Evolutionary conservation across 192 early-diverging fungal species (phyloP), one percentile per base, ranked within the genome.

Genomic region (Fimicolochytrium jonesii): DNA sequence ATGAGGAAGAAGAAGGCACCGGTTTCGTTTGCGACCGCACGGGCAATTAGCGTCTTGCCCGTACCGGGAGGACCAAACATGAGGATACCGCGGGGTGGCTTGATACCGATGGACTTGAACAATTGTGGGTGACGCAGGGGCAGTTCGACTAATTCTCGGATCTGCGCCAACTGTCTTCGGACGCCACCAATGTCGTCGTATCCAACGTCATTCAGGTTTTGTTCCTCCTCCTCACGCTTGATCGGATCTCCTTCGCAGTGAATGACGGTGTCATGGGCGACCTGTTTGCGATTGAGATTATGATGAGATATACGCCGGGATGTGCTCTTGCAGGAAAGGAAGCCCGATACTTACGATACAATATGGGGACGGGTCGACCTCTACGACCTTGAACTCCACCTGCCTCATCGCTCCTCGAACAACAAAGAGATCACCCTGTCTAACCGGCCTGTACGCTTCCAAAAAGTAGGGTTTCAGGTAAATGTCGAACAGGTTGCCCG

Each of bases 1-100:
- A 99, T 98, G 47, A 95, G 73, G 79, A 99, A 98, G 85, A 99
- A 95, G 88, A 98, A 98, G 15, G 95, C 96, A 28, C 96, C 97
- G 30, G 95, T 98, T 74, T 99, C 97, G 73, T 98, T 98, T 52
- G 97, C 97, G 3, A 99, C 95, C 5, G 97, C 95, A 61, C 95
- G 89, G 5, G 96, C 96, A 77, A 99, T 94, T 63, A 99, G 79
- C 7, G 96, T 99, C 75, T 99, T 99, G 79, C 96, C 96, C 9
- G 95, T 98, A 78, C 96, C 96, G 13, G 96, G 96, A 17, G 96
- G 96, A 42, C 96, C 96, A 66, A 85, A 97, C 91, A 99, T 92
- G 43, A 99, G 83, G 48, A 99, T 95, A 54, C 76, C 72, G 36
- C 96, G 87, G 23, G 96, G 96, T 17, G 96, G 96, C 78, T 99